phyloP scores from a whole-genome alignment of 768 basidiomycete species.

The Tylopilus subfusipes region DNA sequence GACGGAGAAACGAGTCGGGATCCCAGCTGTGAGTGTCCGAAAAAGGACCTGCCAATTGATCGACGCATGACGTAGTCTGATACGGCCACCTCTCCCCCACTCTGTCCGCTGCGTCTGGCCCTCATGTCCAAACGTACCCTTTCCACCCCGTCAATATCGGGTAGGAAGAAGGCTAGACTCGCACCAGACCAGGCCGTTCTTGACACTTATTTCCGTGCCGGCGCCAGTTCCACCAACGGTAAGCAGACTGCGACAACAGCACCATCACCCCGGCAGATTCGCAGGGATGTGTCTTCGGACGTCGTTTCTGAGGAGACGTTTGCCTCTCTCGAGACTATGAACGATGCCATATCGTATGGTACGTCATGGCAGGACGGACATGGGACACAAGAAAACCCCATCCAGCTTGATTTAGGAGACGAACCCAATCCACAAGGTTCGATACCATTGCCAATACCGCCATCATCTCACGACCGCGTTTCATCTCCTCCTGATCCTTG shows the following conservation, averaged over 20 bases:
- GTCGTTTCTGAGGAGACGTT: slow-evolving; percentile 15
- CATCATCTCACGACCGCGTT: slow-evolving; percentile 15
- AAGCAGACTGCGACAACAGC: slow-evolving; percentile 8
- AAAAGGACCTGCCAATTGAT: slow-evolving; percentile 22
- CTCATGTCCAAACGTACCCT: slow-evolving; percentile 22
- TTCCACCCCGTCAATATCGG: slow-evolving; percentile 6
- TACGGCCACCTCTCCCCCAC: slow-evolving; percentile 13
- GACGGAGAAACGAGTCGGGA: not conserved
- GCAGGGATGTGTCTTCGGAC: slow-evolving; percentile 7
- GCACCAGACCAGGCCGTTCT: slow-evolving; percentile 18
- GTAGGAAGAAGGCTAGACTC: slow-evolving; percentile 23
- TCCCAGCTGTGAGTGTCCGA: slow-evolving; percentile 10
- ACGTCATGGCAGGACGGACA: slow-evolving; percentile 22
- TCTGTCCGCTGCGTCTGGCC: slow-evolving; percentile 6
- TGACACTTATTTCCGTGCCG: slow-evolving; percentile 26
- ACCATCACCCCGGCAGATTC: slow-evolving; percentile 17
- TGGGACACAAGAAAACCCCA: slow-evolving; percentile 25
- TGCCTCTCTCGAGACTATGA: slow-evolving; percentile 10
- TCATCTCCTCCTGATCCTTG: slow-evolving; percentile 4
- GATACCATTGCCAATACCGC: not conserved
- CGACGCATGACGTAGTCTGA: slow-evolving; percentile 28
- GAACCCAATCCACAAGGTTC: slow-evolving; percentile 6
- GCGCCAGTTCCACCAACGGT: slow-evolving; percentile 9
- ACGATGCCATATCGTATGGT: not conserved
- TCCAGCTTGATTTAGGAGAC: slow-evolving; percentile 23